phyloP scores from a whole-genome alignment of 2,329 filamentous ascomycete species.

The Colletotrichum eremochloae region DNA sequence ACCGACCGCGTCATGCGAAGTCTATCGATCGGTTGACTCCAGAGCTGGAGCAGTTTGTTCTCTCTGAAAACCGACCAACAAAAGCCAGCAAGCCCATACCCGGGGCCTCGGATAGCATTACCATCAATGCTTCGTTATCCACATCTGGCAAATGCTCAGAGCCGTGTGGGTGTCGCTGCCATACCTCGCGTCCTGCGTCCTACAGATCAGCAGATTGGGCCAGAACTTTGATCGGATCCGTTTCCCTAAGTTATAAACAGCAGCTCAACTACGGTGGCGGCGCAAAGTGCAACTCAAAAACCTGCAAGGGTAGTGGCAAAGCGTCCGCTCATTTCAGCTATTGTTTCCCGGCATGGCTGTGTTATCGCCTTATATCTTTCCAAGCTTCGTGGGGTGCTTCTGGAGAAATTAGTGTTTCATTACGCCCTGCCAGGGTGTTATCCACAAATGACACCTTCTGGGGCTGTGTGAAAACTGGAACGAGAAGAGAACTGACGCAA shows the following conservation, averaged over 20 bases:
- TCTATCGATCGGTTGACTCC: neutral
- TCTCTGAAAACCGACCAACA: fast-evolving
- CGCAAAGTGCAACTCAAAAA: neutral
- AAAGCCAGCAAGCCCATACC: neutral
- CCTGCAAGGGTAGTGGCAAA: neutral
- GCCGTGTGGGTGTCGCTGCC: conserved; percentile 22
- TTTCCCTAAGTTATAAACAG: neutral
- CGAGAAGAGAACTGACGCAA: neutral
- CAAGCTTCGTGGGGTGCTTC: neutral
- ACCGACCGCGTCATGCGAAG: neutral
- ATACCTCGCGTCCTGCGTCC: neutral
- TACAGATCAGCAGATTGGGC: neutral
- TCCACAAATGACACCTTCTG: fast-evolving
- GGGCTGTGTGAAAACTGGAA: fast-evolving
- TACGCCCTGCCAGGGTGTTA: neutral
- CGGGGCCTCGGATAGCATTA: neutral
- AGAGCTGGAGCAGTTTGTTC: neutral
- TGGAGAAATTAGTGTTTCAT: neutral
- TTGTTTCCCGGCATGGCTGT: conserved; percentile 9
- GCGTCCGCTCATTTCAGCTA: neutral
- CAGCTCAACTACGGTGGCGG: fast-evolving
- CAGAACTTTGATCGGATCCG: neutral
- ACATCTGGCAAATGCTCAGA: neutral
- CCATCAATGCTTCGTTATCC: neutral
- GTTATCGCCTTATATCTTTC: neutral